Conservation (phyloP, 2,329 filamentous ascomycete genomes). For the Fusarium foetens region DNA sequence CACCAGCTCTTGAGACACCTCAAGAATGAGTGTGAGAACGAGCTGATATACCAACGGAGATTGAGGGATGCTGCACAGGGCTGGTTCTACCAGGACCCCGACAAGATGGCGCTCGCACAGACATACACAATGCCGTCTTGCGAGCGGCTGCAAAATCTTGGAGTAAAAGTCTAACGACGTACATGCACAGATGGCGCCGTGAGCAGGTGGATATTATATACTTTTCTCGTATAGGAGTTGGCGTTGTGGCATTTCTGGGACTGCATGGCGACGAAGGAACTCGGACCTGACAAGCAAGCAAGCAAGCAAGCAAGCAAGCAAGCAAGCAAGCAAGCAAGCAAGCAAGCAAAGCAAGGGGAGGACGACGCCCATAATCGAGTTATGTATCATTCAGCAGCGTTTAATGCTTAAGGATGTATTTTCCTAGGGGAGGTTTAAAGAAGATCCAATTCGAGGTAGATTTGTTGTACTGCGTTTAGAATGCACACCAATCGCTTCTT, state of each 20-base stretch:
- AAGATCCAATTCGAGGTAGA: background rate
- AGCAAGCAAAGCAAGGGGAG: slow-evolving; percentile 11
- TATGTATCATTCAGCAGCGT: slow-evolving; percentile 29
- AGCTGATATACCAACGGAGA: slow-evolving; percentile 72
- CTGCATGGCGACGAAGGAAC: slow-evolving; percentile 40
- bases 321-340: slow-evolving; percentile 13
- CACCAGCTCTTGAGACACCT: slow-evolving; percentile 74
- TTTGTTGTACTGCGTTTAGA: background rate
- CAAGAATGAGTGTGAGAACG: slow-evolving; percentile 77
- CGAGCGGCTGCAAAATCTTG: slow-evolving; percentile 59
- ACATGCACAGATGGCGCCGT: background rate
- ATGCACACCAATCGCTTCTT: slow-evolving; percentile 2
- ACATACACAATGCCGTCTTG: slow-evolving; percentile 64
- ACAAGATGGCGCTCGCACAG: slow-evolving; percentile 78
- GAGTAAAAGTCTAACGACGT: slow-evolving; percentile 42
- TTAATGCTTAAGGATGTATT: slow-evolving; percentile 17
- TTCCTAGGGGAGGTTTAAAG: background rate
- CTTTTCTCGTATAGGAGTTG: slow-evolving; percentile 45
- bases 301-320: background rate
- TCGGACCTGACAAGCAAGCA: slow-evolving; percentile 12
- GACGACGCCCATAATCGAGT: slow-evolving; percentile 34
- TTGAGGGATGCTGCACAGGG: slow-evolving; percentile 83
- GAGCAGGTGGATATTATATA: slow-evolving; percentile 16
- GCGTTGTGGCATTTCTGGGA: slow-evolving; percentile 45
- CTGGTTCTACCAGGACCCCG: slow-evolving; percentile 85